A percentile compares a stretch with the other conserved stretches of the same genome.
Evolutionary conservation across 768 basidiomycete species (phyloP).

Genomic region (Hygrophoropsis aurantiaca): DNA sequence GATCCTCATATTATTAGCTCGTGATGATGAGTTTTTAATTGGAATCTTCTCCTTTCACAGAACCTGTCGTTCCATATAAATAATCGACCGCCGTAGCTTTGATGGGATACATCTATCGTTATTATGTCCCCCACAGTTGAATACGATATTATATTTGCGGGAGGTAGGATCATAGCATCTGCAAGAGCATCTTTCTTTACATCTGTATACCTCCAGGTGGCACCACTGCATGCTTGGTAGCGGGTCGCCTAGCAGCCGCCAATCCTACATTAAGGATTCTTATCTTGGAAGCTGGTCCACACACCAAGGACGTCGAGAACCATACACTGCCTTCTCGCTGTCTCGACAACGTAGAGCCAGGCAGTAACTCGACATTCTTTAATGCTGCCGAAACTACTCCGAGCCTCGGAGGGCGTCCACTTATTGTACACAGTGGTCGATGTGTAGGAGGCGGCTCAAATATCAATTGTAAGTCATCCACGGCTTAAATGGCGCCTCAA

Average conservation of each 20-base stretch:
- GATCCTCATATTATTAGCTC: no score
- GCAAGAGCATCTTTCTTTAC: slow-evolving; percentile 3
- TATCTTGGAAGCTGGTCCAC: slow-evolving; percentile 28
- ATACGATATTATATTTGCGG: slow-evolving; percentile 57
- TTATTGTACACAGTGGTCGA: slow-evolving; percentile 19
- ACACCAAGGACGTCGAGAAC: slow-evolving; percentile 18
- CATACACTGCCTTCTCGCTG: slow-evolving; percentile 24
- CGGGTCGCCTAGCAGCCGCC: slow-evolving; percentile 26
- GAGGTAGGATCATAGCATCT: slow-evolving; percentile 37
- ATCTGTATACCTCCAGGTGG: slow-evolving; percentile 25
- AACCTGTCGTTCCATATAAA: neutral
- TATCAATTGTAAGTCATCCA: slow-evolving; percentile 48
- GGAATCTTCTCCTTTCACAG: no score
- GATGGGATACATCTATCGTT: neutral
- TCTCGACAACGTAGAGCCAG: slow-evolving; percentile 13
- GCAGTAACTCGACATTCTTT: slow-evolving; percentile 16
- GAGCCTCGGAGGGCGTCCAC: slow-evolving; percentile 10
- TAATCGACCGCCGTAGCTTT: neutral
- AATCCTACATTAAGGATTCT: slow-evolving; percentile 23
- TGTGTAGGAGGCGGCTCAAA: slow-evolving; percentile 32
- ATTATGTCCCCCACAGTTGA: slow-evolving; percentile 9
- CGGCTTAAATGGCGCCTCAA: no score
- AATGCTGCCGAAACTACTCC: slow-evolving; percentile 15
- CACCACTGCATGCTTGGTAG: slow-evolving; percentile 32
- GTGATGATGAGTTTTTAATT: no score